Evolutionary conservation across 495 filamentous ascomycete species (phyloP), one percentile per base, ranked within the genome.

Genomic region (Aspergillus leporis): DNA sequence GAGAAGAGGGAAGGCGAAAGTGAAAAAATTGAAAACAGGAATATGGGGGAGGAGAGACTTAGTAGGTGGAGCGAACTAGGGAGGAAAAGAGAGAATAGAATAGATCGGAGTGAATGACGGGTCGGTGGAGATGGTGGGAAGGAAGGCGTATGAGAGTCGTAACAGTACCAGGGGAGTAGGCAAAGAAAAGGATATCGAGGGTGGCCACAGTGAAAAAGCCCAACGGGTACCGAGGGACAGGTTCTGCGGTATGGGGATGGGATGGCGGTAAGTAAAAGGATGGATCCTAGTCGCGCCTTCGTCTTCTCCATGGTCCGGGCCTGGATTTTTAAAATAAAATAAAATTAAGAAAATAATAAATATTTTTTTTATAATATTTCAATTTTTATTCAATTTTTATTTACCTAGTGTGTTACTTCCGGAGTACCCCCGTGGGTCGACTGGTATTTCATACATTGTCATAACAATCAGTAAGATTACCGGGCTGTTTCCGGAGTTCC

Each of bases 121-220:
- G 59, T 60, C 61, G 50, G 66, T 65, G 63, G 62, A 68, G 63
- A 65, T 53, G 53, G 45, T 58, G 55, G 49, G 63, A 21, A 34
- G 52, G 61, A 53, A 36, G 32, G 36, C 38, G 66, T 68, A 65
- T 61, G 63, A 59, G 56, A 56, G 46, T 62, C 61, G 68, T 73
- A 61, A 69, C 61, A 60, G 68, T 72, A 73, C 69, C 59, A 68
- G 63, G 65, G 60, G 56, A 65, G 59, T 58, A 69, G 56, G 48
- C 48, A 40, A 58, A 63, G 59, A 56, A 46, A 59, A 36, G 48
- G 40, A 61, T 62, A 60, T 58, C 32, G 55, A 64, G 61, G 61
- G 61, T 66, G 60, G 62, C 65, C 60, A 65, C 40, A 38, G 25
- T 38, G 34, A 43, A 63, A 62, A 66, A 63, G 61, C 51, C 64